Evolutionary conservation across 169 alveolate species (phyloP).

Genomic region (Babesia bovis): DNA sequence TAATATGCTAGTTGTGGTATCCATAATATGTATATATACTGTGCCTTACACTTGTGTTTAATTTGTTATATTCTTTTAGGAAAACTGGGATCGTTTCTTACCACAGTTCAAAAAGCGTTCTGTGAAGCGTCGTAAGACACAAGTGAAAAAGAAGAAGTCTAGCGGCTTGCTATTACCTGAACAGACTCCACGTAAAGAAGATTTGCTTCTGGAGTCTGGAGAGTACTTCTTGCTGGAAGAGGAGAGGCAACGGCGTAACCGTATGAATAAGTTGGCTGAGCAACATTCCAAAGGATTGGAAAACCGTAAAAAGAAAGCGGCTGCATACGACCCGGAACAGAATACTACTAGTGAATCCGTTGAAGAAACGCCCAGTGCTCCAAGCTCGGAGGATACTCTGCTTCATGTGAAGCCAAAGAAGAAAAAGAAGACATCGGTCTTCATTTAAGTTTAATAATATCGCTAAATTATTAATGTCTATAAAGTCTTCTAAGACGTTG

Average conservation of each 20-base stretch:
- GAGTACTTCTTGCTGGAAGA: conserved; percentile 91
- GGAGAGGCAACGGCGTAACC: conserved; percentile 62
- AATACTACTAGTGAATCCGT: background rate
- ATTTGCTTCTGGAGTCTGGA: conserved; percentile 94
- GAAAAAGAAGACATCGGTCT: conserved; percentile 8
- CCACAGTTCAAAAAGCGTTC: conserved; percentile 97
- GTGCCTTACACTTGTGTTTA: too few species aligned
- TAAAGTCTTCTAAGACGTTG: background rate
- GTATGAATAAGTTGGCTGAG: conserved; percentile 28
- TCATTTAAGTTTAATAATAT: background rate
- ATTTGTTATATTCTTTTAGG: too few species aligned
- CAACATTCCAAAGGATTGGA: conserved; percentile 52
- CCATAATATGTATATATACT: too few species aligned
- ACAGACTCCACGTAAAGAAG: conserved; percentile 96
- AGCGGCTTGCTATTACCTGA: conserved; percentile 83
- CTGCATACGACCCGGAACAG: conserved; percentile 49
- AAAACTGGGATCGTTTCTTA: conserved; percentile 96
- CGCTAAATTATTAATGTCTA: background rate
- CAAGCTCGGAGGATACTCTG: conserved; percentile 2
- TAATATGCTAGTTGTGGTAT: too few species aligned
- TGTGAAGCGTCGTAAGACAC: conserved; percentile 84
- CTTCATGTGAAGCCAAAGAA: conserved; percentile 2
- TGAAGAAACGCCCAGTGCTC: background rate
- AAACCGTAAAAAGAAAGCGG: conserved; percentile 19
- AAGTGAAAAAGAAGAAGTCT: conserved; percentile 83